Base-by-base conservation (phyloP, 768 basidiomycete species). In the Aureoboletus auriporus region DNA sequence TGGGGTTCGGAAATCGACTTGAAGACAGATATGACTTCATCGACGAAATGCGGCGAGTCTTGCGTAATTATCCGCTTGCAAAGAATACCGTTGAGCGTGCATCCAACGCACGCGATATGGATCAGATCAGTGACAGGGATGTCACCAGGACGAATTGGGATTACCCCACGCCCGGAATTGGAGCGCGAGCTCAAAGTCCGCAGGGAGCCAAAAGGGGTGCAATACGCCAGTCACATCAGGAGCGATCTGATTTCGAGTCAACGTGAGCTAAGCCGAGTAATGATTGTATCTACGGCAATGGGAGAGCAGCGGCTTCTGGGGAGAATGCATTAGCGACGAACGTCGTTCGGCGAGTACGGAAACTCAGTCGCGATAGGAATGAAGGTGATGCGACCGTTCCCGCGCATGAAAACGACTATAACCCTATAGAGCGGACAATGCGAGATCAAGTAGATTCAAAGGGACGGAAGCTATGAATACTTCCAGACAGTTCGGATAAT, bases 401-500 rank as follows among this genome's bases (percentile, higher is more conserved):
- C 46, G 28, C 38, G 44, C 34, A 27, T 40, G 48, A 52, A 62
- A 52, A 40, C 13, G 6, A 8, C 58, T 52, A 50, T 64, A 56
- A 31, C 61, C 62, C 49, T 30, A 51, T 56, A 16, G 27, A 54
- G 59, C 51, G 46, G 35, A 64, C 60, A 59, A 59, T 54, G 57
- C 54, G 26, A 44, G 17, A 64, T 62, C 35, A 31, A 42, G 56
- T 44, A 59, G 47, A 36, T 43, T 53, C 42, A 56, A 56, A 47
- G 50, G 29, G 34, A 27, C 33, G 34, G 52, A 44, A 46, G 39
- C 42, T 28, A 39, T 39, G 44, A 42, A 39, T 10, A 27, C 42
- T 12, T 26, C 14, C 28, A 41, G 11, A 46, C 10, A 35, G 23
- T 16, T 39, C 39, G 44, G 50, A 55, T 28, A 40, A 33, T 39